Conservation (phyloP, 495 filamentous ascomycete genomes). For the Pseudevernia furfuracea region DNA sequence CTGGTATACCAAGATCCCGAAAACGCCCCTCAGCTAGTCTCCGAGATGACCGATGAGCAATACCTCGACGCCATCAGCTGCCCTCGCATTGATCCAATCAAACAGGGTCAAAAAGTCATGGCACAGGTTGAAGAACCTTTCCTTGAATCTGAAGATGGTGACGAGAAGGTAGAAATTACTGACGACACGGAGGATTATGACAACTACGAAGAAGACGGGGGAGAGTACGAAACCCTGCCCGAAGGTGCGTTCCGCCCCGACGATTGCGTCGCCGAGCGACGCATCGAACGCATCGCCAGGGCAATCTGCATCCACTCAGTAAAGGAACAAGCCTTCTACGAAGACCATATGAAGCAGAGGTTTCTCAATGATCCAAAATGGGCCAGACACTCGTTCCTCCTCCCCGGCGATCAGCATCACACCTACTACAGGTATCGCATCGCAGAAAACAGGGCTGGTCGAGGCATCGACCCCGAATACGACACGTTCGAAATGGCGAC, state of each 20-base stretch:
- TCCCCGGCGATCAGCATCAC: conserved; percentile 4
- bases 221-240: conserved; percentile 3
- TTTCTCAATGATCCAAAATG: background rate
- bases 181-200: conserved; percentile 8
- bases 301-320: background rate
- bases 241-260: conserved; percentile 5
- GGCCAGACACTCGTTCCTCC: conserved; percentile 2
- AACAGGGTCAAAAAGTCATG: conserved; percentile 29
- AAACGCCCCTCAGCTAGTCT: conserved; percentile 42
- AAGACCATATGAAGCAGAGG: background rate
- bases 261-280: background rate
- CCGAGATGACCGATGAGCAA: conserved; percentile 47
- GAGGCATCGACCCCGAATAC: conserved; percentile 6
- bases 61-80: conserved; percentile 61
- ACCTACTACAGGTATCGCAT: conserved; percentile 14
- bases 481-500: background rate
- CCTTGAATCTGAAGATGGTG: background rate
- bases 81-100: conserved; percentile 47
- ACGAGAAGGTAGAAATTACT: background rate
- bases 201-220: background rate
- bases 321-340: background rate
- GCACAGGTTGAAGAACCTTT: background rate
- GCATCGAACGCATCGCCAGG: conserved; percentile 7
- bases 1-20: conserved; percentile 51
- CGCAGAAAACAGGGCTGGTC: conserved; percentile 12